Percentiles rank a stretch among this genome's conserved stretches.
Evolutionary conservation across 306 rosid genomes (phyloP).

Genomic region (Prunus campanulata): DNA sequence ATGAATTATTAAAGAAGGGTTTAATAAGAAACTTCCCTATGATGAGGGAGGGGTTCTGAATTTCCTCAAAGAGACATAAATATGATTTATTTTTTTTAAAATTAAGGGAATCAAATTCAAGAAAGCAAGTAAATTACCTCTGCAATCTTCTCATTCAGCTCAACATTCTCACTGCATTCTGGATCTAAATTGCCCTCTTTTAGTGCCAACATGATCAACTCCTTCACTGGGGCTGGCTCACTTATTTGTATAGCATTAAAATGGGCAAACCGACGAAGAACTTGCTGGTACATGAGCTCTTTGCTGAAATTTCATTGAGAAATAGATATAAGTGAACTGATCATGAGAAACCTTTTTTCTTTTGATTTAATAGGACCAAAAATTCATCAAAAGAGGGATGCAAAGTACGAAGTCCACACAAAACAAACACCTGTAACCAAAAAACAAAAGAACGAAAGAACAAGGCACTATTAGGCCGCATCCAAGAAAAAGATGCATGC

Average conservation of each 20-base stretch:
- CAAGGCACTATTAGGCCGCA: neutral
- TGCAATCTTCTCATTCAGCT: conserved; percentile 65
- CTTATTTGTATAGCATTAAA: conserved; percentile 85
- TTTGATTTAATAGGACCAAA: neutral
- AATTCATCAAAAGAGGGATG: neutral
- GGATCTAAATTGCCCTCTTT: conserved; percentile 70
- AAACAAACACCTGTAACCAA: neutral
- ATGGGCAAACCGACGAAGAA: conserved; percentile 72
- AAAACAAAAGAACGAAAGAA: neutral
- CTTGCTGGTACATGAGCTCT: conserved; percentile 99
- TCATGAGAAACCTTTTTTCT: neutral
- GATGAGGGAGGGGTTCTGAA: neutral
- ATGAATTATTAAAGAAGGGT: neutral
- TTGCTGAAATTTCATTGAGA: conserved; percentile 52
- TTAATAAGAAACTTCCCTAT: neutral
- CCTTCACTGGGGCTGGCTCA: conserved; percentile 72
- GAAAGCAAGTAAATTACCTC: conserved; percentile 56
- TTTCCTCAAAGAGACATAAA: conserved; percentile 12
- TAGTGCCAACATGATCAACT: conserved; percentile 75
- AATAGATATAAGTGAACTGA: neutral
- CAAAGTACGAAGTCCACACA: neutral
- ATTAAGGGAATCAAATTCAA: conserved; percentile 13
- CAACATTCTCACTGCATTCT: conserved; percentile 50
- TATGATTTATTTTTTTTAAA: conserved; percentile 1
- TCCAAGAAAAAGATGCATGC: neutral